These are phyloP conservation scores for Calonectria hongkongensis DNA, from an alignment of 2,329 filamentous ascomycete genomes.

Conservation along the genomic window DNA sequence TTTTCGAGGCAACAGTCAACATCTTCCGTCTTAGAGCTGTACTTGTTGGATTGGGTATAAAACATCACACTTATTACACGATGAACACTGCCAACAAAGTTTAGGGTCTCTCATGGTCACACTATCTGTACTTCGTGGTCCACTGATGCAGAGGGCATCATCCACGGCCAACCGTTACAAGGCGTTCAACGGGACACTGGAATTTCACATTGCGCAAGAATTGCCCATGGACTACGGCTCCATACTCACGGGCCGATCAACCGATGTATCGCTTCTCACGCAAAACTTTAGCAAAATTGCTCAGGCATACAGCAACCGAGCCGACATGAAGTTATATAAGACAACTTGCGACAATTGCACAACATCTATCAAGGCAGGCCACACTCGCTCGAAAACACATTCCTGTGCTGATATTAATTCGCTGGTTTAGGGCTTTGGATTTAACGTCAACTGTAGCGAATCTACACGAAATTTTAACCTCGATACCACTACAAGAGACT, in stretches of 20 bases:
- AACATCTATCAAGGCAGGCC: conserved; percentile 31
- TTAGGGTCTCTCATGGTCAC: background rate
- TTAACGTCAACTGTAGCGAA: conserved; percentile 47
- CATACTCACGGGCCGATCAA: background rate
- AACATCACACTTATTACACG: too few relatives aligned
- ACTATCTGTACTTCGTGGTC: background rate
- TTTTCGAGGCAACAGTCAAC: background rate
- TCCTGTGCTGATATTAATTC: background rate
- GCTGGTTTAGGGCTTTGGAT: conserved; percentile 39
- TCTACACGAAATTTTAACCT: conserved; percentile 39
- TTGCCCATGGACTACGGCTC: background rate
- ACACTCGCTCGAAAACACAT: background rate
- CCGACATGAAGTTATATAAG: background rate
- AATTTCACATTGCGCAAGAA: conserved; percentile 4
- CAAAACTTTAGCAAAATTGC: conserved; percentile 13
- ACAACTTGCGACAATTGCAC: conserved; percentile 36
- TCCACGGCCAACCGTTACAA: background rate
- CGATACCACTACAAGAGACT: background rate
- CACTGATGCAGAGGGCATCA: conserved; percentile 8
- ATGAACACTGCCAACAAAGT: background rate
- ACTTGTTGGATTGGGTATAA: background rate
- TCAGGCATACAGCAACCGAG: conserved; percentile 2
- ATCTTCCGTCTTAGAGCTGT: background rate
- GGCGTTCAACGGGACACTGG: background rate
- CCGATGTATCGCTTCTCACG: background rate